Base-by-base conservation (phyloP, 176 grass and related monocot species). In the Cenchrus purpureus region DNA sequence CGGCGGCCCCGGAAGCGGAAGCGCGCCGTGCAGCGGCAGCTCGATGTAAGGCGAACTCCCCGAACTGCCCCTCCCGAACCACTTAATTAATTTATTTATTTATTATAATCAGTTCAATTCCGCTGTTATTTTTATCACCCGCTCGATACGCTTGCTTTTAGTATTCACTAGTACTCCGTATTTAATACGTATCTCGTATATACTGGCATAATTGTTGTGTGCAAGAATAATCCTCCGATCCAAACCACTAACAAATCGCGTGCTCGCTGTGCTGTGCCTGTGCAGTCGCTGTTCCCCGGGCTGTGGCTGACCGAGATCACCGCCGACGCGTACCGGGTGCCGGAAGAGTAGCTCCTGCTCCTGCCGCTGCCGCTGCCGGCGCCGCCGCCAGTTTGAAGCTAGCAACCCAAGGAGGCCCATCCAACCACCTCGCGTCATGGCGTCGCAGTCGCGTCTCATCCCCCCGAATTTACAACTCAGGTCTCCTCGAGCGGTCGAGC, bases 1-100 rank as follows among this genome's bases (percentile, higher is more conserved):
- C 97, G 94, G 73, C 91, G 97, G 88, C 97, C 97, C 2, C 90
- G 84, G 88, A 93, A 93, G 86, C 88, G 97, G 79, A 91, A 88
- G 51, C 88, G 92, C 76, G 73, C 56, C 88, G 88, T 99, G 75
- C 93, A 96, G 84, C 89, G 82, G 65, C 88, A 89, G 72, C 83
- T 99, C 81, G 94, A 99, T 90, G 97, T 99, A 90, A 94, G 91
- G 54, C 80, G 49, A 68, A 65, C 68, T 84, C 72, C 76, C 86
- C 54, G 14, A 32, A 56, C 16, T 77, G 32, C 86, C 88, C 83
- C 67, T 82, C 63, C 58, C 40, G 48, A 82, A 57, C 73, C 20
- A 57, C 64, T 66, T 81, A 49, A 25, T 15, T 56, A 66, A 45
- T 70, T 61, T 29, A 14, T 53, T 8, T 46, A 44, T 3, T 46